These are phyloP conservation scores for Cytospora schulzeri DNA, from an alignment of 2,329 filamentous ascomycete species.

Conservation along the genomic window DNA sequence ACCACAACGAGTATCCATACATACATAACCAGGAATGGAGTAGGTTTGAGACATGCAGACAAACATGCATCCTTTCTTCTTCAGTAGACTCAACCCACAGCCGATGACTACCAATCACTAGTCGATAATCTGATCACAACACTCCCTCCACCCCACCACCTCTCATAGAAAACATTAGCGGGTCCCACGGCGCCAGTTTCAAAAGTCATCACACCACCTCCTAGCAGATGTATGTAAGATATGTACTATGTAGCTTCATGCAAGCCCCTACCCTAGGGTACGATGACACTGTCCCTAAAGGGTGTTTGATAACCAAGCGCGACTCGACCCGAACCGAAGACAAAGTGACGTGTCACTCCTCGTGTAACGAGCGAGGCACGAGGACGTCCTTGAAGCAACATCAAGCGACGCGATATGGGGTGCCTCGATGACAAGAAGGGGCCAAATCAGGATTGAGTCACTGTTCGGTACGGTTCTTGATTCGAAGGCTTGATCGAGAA, in stretches of 20 bases:
- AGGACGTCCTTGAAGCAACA: background rate
- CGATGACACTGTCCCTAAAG: background rate
- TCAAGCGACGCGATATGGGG: background rate
- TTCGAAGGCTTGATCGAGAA: background rate
- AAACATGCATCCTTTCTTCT: background rate
- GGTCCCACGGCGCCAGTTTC: background rate
- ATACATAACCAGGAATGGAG: background rate
- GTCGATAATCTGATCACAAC: slow-evolving; percentile 3
- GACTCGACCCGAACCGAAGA: slow-evolving; percentile 17
- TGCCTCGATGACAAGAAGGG: background rate
- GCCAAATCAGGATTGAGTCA: background rate
- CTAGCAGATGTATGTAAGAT: background rate
- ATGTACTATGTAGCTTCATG: background rate
- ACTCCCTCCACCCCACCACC: slow-evolving; percentile 11
- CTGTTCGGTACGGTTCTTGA: background rate
- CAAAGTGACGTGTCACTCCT: background rate
- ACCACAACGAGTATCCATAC: no score
- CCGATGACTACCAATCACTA: slow-evolving; percentile 7
- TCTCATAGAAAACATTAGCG: background rate
- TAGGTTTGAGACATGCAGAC: slow-evolving; percentile 18
- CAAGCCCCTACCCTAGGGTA: background rate
- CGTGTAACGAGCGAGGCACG: background rate
- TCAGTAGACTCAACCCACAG: background rate
- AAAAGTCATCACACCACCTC: slow-evolving; percentile 10
- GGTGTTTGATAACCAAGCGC: slow-evolving; percentile 5